Percentiles rank a stretch among this genome's conserved stretches.
Conservation (phyloP, 2,329 filamentous ascomycete species). For the Teratosphaeriaceae sp. region DNA sequence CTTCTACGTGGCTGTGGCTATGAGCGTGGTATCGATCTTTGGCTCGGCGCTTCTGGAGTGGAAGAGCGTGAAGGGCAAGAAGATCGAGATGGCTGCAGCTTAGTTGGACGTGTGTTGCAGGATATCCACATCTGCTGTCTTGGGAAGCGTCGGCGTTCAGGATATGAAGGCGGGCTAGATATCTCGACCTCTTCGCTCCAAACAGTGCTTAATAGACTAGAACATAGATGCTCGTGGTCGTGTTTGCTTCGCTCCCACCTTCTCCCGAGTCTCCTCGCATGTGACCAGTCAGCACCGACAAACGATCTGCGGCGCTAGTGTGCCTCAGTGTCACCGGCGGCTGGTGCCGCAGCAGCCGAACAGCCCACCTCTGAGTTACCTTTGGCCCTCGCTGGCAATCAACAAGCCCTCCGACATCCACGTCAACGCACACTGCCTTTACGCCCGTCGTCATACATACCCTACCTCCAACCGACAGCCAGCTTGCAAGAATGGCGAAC, state of each 20-base stretch:
- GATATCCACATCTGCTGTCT: neutral
- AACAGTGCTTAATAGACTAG: neutral
- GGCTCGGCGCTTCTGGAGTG: constrained; percentile 55
- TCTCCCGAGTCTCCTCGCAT: no score
- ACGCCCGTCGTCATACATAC: neutral
- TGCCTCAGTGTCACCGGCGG: no score
- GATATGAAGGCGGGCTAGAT: neutral
- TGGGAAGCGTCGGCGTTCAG: constrained; percentile 5
- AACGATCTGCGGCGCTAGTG: no score
- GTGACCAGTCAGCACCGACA: no score
- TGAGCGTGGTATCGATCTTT: constrained; percentile 48
- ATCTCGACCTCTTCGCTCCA: neutral
- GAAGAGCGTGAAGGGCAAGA: constrained; percentile 55
- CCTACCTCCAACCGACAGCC: neutral
- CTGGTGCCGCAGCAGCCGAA: neutral
- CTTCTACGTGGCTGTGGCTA: constrained; percentile 54
- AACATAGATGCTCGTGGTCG: neutral
- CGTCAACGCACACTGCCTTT: neutral
- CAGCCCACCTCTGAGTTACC: no score
- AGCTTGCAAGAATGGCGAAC: constrained; percentile 10
- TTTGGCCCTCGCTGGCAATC: no score
- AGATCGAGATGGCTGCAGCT: constrained; percentile 32
- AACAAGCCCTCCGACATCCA: neutral
- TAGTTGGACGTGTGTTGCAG: constrained; percentile 8
- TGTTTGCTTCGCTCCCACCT: neutral